Base-by-base conservation (phyloP, 345 rosid genomes). In the Heritiera fomes region DNA sequence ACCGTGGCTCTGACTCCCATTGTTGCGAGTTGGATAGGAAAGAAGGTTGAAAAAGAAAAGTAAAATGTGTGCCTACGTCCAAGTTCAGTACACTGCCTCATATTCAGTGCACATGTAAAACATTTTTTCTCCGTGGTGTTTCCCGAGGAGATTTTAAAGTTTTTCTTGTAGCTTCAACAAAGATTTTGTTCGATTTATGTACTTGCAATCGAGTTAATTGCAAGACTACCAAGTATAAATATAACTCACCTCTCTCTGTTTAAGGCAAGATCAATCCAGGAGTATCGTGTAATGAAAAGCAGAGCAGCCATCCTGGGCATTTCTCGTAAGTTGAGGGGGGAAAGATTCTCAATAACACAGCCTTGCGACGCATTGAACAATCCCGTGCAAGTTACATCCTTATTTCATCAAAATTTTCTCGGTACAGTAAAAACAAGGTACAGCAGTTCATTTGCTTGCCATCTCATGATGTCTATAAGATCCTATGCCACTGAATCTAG, bases 1-100 rank as follows among this genome's bases (percentile, higher is more conserved):
- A 93, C 97, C 0, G 97, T 95, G 20, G 97, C 97, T 59, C 89
- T 95, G 28, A 95, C 97, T 79, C 99, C 98, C 40, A 86, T 91
- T 50, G 99, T 93, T 65, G 97, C 99, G 0, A 50, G 87, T 79
- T 93, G 98, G 98, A 93, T 96, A 32, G 97, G 97, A 70, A 93
- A 90, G 88, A 92, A 89, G 83, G 94, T 87, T 49, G 90, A 85
- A 28, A 76, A 92, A 71, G 84, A 85, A n/a, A 65, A 89, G n/a
- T 80, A 80, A 73, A 14, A 20, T 18, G 5, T 45, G 20, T 83
- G 67, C 34, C n/a, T 52, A 28, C 66, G 49, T 58, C 78, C 43
- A 45, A 20, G 20, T 70, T 56, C 55, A 49, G 46, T 6, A 28
- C 5, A 74, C 41, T 3, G 43, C 46, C 47, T 61, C 65, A 46